Conservation (phyloP, 305 asterid genomes). For the Ilex paraguariensis region DNA sequence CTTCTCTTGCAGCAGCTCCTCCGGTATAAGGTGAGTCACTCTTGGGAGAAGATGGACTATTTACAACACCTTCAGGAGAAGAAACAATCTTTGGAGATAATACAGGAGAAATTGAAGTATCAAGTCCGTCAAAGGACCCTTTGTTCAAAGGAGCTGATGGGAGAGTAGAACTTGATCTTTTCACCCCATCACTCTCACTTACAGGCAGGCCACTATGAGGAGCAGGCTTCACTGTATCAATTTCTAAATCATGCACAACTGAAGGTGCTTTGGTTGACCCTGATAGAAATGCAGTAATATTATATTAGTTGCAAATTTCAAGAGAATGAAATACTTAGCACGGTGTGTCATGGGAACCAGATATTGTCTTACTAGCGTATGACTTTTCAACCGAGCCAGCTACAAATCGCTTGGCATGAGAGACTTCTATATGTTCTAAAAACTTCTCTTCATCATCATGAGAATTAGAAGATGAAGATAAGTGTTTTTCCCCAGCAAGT, state of each 20-base stretch:
- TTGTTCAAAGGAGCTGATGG: constrained; percentile 15
- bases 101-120: constrained; percentile 17
- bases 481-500: background rate
- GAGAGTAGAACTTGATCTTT: constrained; percentile 22
- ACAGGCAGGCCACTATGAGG: constrained; percentile 17
- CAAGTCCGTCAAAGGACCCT: background rate
- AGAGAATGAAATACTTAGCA: background rate
- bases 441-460: constrained; percentile 20
- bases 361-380: constrained; percentile 25
- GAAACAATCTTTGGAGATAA: constrained; percentile 22
- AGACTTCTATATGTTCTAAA: constrained; percentile 17
- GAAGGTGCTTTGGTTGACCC: constrained; percentile 20
- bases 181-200: constrained; percentile 26
- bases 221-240: constrained; percentile 15
- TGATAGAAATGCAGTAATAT: constrained; percentile 6
- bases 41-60: constrained; percentile 27
- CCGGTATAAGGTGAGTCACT: constrained; percentile 17
- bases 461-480: constrained; percentile 19
- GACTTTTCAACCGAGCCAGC: constrained; percentile 9
- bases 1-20: constrained; percentile 17
- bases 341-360: background rate
- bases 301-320: background rate
- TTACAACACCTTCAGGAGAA: constrained; percentile 29
- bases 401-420: constrained; percentile 16
- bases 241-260: constrained; percentile 12